Percentiles rank a stretch among this genome's conserved stretches.
phyloP scores from a whole-genome alignment of 140 eudicot species.

The Erigeron philadelphicus region DNA sequence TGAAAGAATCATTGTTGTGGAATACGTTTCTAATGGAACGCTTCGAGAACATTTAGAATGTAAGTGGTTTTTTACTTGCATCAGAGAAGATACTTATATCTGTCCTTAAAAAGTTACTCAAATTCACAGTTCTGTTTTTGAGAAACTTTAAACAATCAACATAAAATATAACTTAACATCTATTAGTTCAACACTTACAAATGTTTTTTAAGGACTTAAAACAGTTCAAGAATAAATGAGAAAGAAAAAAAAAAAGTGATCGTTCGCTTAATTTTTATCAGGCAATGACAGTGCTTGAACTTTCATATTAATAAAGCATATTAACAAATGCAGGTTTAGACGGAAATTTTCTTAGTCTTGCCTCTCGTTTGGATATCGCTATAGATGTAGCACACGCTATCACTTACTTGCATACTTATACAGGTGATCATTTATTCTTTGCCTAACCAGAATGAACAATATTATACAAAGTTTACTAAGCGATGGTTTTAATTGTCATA shows the following conservation, averaged over 20 bases:
- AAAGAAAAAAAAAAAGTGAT: not conserved
- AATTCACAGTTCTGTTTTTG: not conserved
- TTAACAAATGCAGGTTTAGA: conserved; percentile 44
- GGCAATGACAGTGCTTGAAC: not conserved
- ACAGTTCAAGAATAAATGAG: not conserved
- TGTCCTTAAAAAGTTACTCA: not conserved
- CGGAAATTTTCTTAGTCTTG: conserved; percentile 62
- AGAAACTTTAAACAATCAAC: too few species aligned
- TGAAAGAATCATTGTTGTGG: conserved; percentile 82
- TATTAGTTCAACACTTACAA: not conserved
- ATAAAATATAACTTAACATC: too few species aligned
- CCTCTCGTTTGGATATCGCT: conserved; percentile 74
- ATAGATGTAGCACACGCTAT: conserved; percentile 92
- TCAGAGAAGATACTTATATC: not conserved
- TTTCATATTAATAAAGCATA: not conserved
- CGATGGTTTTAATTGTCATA: not conserved
- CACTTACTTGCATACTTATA: conserved; percentile 84
- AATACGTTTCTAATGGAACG: conserved; percentile 85
- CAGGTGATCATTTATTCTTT: conserved; percentile 43
- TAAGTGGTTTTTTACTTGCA: conserved; percentile 32
- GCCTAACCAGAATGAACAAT: not conserved
- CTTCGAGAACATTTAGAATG: conserved; percentile 91
- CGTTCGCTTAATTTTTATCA: not conserved
- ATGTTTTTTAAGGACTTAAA: not conserved
- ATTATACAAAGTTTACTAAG: not conserved